Base-by-base conservation (phyloP, 352 stramenopile genomes). In the Phytopythium aichiense region DNA sequence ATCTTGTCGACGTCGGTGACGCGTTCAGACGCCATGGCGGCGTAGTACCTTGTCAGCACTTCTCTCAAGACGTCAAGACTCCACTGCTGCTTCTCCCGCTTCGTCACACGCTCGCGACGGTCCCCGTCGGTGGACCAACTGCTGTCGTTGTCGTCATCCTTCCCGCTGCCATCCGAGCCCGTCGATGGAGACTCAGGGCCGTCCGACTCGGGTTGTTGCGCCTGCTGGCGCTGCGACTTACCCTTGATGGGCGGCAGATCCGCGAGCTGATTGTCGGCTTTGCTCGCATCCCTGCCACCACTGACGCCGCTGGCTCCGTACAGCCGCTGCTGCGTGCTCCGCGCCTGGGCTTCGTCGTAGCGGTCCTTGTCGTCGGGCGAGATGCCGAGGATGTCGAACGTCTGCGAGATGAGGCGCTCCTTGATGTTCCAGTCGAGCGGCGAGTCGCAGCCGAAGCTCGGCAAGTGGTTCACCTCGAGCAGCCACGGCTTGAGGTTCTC, bases 381-480 rank as follows among this genome's bases (percentile, higher is more conserved):
- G 33, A 96, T 77, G 42, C 92, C 84, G 55, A 98, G 72, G 30
- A 97, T 79, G 59, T 91, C 83, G 16, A 98, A 88, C 0, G 92
- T 93, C 72, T 98, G 89, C 8, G 81, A 87, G 46, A 99, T 97
- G 4, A 99, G 81, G 18, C 90, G 83, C 61, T 93, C 87, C 69
- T 99, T 99, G 68, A 99, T 95, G 58, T 93, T 87, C 79, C 84
- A 89, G 72, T 99, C 97, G 13, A 99, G 66, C 15, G 87, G 84
- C 31, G 91, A 97, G 64, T 99, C 97, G 52, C 94, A 98, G 4
- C 87, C 92, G 76, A 98, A 98, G 63, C 89, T 94, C 53, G 97
- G 93, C 11, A 99, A 57, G 66, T 99, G 94, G 68, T 99, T 99
- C 31, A 99, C 96, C 64, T 99, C 97, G 12, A 99, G 94, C 20